Conservation (phyloP, 176 grass and related monocot species). For the Areca catechu region DNA sequence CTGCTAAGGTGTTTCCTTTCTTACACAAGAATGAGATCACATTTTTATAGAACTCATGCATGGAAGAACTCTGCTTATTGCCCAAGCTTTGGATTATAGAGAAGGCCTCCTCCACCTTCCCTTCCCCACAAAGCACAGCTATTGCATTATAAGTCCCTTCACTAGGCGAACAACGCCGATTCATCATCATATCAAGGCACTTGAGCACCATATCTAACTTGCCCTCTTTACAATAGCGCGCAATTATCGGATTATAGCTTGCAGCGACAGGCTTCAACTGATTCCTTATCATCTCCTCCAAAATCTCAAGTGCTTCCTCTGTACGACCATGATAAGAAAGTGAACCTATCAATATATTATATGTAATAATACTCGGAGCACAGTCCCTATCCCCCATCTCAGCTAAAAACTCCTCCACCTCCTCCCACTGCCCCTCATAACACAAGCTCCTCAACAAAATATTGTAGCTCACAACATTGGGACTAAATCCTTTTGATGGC, state of each 20-base stretch:
- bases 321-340: slow-evolving; percentile 15
- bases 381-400: slow-evolving; percentile 16
- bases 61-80: slow-evolving; percentile 7
- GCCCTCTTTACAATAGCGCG: slow-evolving; percentile 19
- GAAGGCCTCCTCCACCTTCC: slow-evolving; percentile 23
- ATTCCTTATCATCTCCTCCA: slow-evolving; percentile 26
- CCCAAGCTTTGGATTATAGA: slow-evolving; percentile 17
- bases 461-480: slow-evolving; percentile 27
- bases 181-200: slow-evolving; percentile 23
- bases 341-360: slow-evolving; percentile 22
- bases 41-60: slow-evolving; percentile 24
- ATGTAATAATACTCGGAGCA: slow-evolving; percentile 12
- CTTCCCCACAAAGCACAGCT: slow-evolving; percentile 21
- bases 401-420: slow-evolving; percentile 16
- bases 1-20: slow-evolving; percentile 27
- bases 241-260: slow-evolving; percentile 25
- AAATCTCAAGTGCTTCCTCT: slow-evolving; percentile 20
- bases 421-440: slow-evolving; percentile 15
- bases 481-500: slow-evolving; percentile 14
- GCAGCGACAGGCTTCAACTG: slow-evolving; percentile 15
- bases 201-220: slow-evolving; percentile 18
- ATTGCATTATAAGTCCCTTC: slow-evolving; percentile 31
- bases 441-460: slow-evolving; percentile 21
- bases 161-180: slow-evolving; percentile 9
- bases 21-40: slow-evolving; percentile 27